These are phyloP conservation scores for Hymenotorrendiella dingleyae DNA, from an alignment of 2,329 filamentous ascomycete species.

Conservation along the genomic window DNA sequence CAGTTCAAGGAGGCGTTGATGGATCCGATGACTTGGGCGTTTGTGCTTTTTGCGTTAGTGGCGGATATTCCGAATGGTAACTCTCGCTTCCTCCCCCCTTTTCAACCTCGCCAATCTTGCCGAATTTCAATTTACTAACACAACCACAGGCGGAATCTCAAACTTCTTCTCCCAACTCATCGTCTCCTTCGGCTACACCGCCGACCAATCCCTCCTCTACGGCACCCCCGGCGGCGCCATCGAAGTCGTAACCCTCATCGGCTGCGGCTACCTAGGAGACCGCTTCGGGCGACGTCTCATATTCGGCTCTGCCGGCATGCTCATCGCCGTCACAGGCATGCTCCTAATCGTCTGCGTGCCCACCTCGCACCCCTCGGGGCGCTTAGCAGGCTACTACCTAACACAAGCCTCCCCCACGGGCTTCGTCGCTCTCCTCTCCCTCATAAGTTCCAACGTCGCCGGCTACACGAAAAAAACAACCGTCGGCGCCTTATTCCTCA, in stretches of 20 bases:
- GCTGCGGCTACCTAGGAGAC: conserved; percentile 25
- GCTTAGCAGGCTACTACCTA: conserved; percentile 34
- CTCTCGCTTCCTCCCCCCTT: not conserved
- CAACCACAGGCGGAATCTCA: conserved; percentile 38
- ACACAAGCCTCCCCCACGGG: conserved; percentile 54
- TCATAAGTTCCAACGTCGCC: conserved; percentile 39
- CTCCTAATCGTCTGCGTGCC: conserved; percentile 34
- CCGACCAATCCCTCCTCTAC: conserved; percentile 27
- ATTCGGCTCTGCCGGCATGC: conserved; percentile 31
- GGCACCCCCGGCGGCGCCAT: conserved; percentile 27
- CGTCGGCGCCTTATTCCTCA: conserved; percentile 37
- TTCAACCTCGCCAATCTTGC: too few relatives aligned
- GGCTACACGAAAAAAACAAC: conserved; percentile 46
- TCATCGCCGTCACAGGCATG: conserved; percentile 30
- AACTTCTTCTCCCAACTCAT: conserved; percentile 57
- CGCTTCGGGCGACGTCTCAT: conserved; percentile 26
- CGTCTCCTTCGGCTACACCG: conserved; percentile 36
- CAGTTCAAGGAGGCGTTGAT: conserved; percentile 44
- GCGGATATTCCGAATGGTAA: conserved; percentile 28
- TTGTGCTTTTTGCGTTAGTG: conserved; percentile 40
- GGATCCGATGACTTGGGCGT: conserved; percentile 30
- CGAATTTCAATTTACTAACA: not conserved
- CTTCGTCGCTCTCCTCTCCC: conserved; percentile 29
- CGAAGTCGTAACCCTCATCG: conserved; percentile 24
- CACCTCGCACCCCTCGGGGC: conserved; percentile 32